These are phyloP conservation scores for Leccinum pellstonianum DNA, from an alignment of 768 basidiomycete species.

Conservation along the genomic window DNA sequence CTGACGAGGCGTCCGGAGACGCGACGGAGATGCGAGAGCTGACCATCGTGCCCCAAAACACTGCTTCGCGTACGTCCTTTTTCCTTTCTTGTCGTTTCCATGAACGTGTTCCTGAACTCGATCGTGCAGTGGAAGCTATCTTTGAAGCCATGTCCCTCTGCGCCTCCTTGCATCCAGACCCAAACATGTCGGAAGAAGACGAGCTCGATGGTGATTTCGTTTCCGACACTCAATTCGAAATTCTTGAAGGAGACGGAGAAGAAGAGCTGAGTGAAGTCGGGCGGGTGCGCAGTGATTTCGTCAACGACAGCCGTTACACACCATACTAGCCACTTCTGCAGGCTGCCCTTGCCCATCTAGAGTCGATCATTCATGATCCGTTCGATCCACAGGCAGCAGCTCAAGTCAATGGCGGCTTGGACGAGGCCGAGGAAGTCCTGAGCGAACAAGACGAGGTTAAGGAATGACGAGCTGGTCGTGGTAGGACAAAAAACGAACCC, in stretches of 20 bases:
- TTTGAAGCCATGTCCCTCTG: conserved; percentile 86
- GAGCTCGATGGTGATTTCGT: conserved; percentile 57
- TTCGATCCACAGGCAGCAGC: conserved; percentile 11
- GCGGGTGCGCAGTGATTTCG: conserved; percentile 90
- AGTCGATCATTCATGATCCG: conserved; percentile 74
- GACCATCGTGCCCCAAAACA: conserved; percentile 62
- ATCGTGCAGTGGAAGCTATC: conserved; percentile 67
- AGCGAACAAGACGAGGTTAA: conserved; percentile 16
- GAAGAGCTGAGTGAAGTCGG: conserved; percentile 85
- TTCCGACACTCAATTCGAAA: conserved; percentile 45
- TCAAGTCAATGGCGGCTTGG: conserved; percentile 16
- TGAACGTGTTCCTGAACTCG: conserved; percentile 1
- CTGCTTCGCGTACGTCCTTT: conserved; percentile 57
- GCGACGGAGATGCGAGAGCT: conserved; percentile 74
- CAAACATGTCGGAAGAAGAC: conserved; percentile 38
- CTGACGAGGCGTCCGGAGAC: conserved; percentile 35
- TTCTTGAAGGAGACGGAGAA: conserved; percentile 54
- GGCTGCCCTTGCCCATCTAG: conserved; percentile 81
- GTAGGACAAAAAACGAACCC: neutral
- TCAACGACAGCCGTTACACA: conserved; percentile 70
- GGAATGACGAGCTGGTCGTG: conserved; percentile 2
- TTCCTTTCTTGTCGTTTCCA: neutral
- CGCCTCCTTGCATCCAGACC: conserved; percentile 83
- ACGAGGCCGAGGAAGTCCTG: conserved; percentile 15
- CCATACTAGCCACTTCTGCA: conserved; percentile 76